A percentile compares a stretch with the other conserved stretches of the same genome.
phyloP scores from a whole-genome alignment of 495 filamentous ascomycete species.

The Immersiella caudata region DNA sequence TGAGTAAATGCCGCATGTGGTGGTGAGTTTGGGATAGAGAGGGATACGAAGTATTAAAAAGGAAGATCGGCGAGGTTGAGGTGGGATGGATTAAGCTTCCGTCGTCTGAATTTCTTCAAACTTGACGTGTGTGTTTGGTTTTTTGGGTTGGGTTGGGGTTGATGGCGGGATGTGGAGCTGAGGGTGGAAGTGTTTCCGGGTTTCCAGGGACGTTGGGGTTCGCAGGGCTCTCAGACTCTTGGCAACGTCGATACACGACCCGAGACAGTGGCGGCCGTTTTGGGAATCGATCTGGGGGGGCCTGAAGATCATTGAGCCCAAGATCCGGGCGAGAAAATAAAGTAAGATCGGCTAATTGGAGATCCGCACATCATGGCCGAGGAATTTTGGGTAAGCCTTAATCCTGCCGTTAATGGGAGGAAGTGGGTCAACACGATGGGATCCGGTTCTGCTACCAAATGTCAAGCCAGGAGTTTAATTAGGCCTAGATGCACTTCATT shows the following conservation, averaged over 20 bases:
- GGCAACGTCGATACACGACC: neutral
- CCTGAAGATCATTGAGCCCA: neutral
- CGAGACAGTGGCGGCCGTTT: slow-evolving; percentile 1
- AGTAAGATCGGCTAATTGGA: too few species aligned
- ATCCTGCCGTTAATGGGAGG: too few species aligned
- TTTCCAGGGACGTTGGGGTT: neutral
- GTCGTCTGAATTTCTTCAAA: neutral
- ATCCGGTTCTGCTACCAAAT: too few species aligned
- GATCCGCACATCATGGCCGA: too few species aligned
- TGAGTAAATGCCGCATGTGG: neutral
- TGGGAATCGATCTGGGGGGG: neutral
- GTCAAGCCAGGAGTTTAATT: too few species aligned
- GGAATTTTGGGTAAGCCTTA: too few species aligned
- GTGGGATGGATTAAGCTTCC: neutral
- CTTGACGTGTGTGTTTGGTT: neutral
- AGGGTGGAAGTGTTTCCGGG: neutral
- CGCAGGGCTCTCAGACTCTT: neutral
- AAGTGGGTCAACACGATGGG: too few species aligned
- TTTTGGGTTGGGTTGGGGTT: neutral
- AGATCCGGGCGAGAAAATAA: too few species aligned
- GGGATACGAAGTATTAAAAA: neutral
- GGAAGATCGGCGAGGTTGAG: neutral
- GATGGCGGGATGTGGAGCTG: neutral
- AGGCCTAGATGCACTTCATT: too few species aligned
- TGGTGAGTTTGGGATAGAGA: neutral